A percentile compares a stretch with the other conserved stretches of the same genome.
These are phyloP conservation scores for Diospyros kaki DNA, from an alignment of 148 eudicot species.

Conservation along the genomic window DNA sequence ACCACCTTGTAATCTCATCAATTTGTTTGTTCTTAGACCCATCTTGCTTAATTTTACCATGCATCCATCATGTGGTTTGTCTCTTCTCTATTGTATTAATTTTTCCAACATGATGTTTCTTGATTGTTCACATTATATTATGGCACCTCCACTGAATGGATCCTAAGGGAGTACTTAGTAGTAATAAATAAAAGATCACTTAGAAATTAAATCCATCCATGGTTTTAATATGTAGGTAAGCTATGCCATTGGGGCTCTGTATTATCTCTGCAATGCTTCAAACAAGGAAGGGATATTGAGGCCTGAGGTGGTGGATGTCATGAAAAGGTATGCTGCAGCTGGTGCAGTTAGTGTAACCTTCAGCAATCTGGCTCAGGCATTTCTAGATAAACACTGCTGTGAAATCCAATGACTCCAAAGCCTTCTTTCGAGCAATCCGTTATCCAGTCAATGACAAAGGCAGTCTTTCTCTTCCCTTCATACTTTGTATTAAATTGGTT, in stretches of 20 bases:
- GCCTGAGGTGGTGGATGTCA: constrained; percentile 28
- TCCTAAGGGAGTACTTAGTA: too few relatives aligned
- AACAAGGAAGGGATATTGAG: constrained; percentile 19
- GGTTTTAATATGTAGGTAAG: constrained; percentile 13
- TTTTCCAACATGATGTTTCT: too few relatives aligned
- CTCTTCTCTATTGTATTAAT: too few relatives aligned
- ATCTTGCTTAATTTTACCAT: too few relatives aligned
- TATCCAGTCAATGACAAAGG: neutral
- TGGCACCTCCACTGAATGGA: too few relatives aligned
- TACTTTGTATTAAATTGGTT: neutral
- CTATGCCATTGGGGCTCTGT: constrained; percentile 28
- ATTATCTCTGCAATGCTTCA: constrained; percentile 26
- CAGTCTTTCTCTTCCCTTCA: too few relatives aligned
- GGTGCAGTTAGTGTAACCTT: constrained; percentile 26
- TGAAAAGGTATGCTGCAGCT: constrained; percentile 24
- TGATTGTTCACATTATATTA: too few relatives aligned
- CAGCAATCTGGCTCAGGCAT: constrained; percentile 25
- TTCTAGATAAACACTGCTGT: constrained; percentile 21
- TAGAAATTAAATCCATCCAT: neutral
- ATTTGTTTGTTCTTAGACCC: too few relatives aligned
- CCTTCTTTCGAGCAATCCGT: neutral
- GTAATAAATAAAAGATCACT: neutral
- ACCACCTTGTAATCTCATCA: too few relatives aligned
- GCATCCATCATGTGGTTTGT: too few relatives aligned
- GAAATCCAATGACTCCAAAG: neutral